These are phyloP conservation scores for Fusarium musae DNA, from an alignment of 2,329 filamentous ascomycete genomes.

Conservation along the genomic window DNA sequence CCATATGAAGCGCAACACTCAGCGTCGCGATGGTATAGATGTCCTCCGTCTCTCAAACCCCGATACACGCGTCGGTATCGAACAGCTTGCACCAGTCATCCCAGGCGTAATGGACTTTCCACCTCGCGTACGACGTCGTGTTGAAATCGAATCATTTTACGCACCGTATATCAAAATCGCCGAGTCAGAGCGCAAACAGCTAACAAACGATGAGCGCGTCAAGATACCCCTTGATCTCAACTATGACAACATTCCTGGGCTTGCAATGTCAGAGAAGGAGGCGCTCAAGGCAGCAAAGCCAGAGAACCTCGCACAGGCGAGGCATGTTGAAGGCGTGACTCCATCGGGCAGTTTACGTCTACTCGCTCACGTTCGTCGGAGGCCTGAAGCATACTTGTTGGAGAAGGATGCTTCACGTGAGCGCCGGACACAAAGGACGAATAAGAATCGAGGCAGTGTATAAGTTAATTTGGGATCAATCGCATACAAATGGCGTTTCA, in stretches of 20 bases:
- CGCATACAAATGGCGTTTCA: conserved; percentile 20
- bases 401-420: conserved; percentile 1
- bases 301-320: conserved; percentile 88
- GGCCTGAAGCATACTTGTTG: conserved; percentile 4
- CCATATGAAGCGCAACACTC: conserved; percentile 72
- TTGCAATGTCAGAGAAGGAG: conserved; percentile 83
- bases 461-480: neutral
- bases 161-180: conserved; percentile 87
- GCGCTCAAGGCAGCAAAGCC: conserved; percentile 77
- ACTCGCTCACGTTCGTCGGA: conserved; percentile 67
- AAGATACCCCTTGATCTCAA: conserved; percentile 78
- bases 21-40: conserved; percentile 78
- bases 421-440: neutral
- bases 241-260: conserved; percentile 76
- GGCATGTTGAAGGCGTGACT: conserved; percentile 83
- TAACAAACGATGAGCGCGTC: conserved; percentile 81
- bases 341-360: conserved; percentile 70
- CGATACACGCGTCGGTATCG: conserved; percentile 55
- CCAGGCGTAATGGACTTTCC: conserved; percentile 67
- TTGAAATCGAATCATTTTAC: conserved; percentile 85
- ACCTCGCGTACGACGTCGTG: conserved; percentile 70
- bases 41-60: conserved; percentile 76
- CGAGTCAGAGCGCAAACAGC: conserved; percentile 69
- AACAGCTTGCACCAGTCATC: conserved; percentile 67
- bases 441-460: neutral